Conservation (phyloP, 2,329 filamentous ascomycete genomes). For the Dactylellina haptotyla region DNA sequence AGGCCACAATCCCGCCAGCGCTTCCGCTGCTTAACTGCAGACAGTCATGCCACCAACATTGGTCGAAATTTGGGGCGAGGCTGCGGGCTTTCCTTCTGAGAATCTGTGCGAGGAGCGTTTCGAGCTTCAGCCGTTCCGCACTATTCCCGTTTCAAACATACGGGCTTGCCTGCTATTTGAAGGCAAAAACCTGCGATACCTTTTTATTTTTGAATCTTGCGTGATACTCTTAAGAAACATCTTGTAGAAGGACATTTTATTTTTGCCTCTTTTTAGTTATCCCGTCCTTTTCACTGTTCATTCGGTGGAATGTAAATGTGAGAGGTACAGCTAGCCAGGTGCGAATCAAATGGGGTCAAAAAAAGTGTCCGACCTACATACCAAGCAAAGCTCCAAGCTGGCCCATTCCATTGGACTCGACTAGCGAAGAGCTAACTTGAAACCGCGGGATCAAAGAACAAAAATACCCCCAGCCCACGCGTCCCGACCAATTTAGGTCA, state of each 20-base stretch:
- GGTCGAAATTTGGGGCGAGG: slow-evolving; percentile 19
- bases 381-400: background rate
- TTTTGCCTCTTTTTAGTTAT: no score
- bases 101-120: background rate
- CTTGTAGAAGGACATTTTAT: no score
- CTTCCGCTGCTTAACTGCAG: background rate
- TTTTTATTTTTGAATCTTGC: no score
- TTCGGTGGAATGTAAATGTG: no score
- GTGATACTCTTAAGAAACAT: no score
- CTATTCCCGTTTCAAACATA: slow-evolving; percentile 37
- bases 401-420: background rate
- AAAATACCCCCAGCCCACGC: background rate
- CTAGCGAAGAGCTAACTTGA: background rate
- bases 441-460: background rate
- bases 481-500: no score
- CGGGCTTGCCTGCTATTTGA: background rate
- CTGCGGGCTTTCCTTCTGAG: background rate
- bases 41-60: slow-evolving; percentile 18
- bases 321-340: no score
- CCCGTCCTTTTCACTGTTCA: no score
- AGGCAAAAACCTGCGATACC: background rate
- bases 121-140: slow-evolving; percentile 32
- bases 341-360: no score
- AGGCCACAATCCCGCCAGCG: background rate
- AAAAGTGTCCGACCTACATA: background rate